Evolutionary conservation across 1,139 yeast species (phyloP), one percentile per base, ranked within the genome.

Genomic region (Kurtzmaniella natalensis): DNA sequence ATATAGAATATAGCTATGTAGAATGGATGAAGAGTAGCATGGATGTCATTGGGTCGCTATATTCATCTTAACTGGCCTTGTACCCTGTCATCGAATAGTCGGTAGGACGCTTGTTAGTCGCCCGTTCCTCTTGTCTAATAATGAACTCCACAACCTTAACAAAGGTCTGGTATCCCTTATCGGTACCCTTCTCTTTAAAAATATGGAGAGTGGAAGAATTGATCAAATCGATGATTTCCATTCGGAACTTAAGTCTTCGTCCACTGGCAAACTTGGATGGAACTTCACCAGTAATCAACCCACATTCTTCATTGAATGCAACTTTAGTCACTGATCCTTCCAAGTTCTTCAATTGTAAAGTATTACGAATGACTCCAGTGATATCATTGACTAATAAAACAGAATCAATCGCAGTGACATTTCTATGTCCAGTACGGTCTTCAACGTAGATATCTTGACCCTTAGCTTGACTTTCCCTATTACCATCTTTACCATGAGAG

Each of bases 121-220:
- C 53, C 32, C 53, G 51, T 38, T 65, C 71, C 39, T 64, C 70
- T 36, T 61, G 59, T 37, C 55, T 55, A 22, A 68, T 55, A 18
- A 67, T 58, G 38, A 53, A 65, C 11, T 56, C 44, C 17, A 68
- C 71, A 44, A 79, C 81, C 20, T 61, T 61, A 13, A 69, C 65
- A 44, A 82, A 62, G 48, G 74, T 77, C 31, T 57, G 64, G 53
- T 81, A 78, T 14, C 83, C 76, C 53, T 73, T 78, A n/a, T 68
- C 62, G n/a, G 83, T 76, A n/a, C 92, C 92, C 44, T 74, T 76
- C 26, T 70, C 59, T 53, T 76, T 78, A 30, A 66, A 67, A 42
- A 81, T 67, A 38, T 70, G 72, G 34, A 81, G 60, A 25, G 72
- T 68, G 30, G 84, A 74, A 8, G 65, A 44, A 34, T 56, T 55